Percentiles rank a stretch among this genome's conserved stretches.
phyloP scores from a whole-genome alignment of 148 eudicot species.

The Rhododendron ovatum region DNA sequence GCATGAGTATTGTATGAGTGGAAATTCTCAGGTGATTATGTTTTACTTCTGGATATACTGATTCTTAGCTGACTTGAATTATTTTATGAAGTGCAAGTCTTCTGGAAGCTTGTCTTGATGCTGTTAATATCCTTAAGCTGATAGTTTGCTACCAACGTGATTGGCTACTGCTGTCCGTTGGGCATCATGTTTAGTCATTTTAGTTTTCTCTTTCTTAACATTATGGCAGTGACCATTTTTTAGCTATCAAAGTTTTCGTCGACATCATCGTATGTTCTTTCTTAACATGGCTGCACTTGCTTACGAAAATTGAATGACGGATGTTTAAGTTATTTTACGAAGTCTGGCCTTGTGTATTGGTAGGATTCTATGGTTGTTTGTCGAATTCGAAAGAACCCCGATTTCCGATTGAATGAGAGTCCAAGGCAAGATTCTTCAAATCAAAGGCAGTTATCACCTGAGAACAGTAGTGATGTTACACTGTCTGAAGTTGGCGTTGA shows the following conservation, averaged over 20 bases:
- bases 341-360: neutral
- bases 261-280: neutral
- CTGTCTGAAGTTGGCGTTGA: constrained; percentile 30
- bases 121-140: neutral
- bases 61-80: neutral
- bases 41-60: neutral
- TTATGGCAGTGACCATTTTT: neutral
- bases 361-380: constrained; percentile 85
- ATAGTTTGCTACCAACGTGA: neutral
- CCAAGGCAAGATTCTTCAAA: constrained; percentile 20
- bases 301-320: neutral
- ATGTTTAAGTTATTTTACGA: neutral
- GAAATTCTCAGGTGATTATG: constrained; percentile 51
- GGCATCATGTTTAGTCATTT: neutral
- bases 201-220: neutral
- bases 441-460: constrained; percentile 18
- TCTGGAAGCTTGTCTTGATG: neutral
- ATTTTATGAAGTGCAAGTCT: neutral
- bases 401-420: constrained; percentile 28
- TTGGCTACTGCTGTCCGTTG: neutral
- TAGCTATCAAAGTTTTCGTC: neutral
- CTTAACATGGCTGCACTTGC: neutral
- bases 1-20: constrained; percentile 73
- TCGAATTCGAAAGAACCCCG: constrained; percentile 59
- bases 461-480: constrained; percentile 17